Percentiles rank a stretch among this genome's conserved stretches.
Conservation (phyloP, 2,329 filamentous ascomycete genomes). For the Ophiostoma sp. region DNA sequence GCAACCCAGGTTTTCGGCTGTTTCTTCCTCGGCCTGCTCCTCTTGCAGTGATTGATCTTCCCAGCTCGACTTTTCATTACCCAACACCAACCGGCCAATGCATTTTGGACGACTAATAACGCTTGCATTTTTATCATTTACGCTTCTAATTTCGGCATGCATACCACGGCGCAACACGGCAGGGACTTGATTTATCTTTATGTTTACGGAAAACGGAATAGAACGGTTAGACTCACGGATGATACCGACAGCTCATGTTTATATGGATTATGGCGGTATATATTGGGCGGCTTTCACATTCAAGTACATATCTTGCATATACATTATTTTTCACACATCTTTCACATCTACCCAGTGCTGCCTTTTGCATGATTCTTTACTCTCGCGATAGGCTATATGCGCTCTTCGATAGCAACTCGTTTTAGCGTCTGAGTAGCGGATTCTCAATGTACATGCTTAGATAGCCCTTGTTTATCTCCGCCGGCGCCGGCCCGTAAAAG, state of each 20-base stretch:
- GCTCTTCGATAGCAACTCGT: background rate
- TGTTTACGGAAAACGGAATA: background rate
- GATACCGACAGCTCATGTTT: background rate
- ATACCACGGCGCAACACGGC: constrained; percentile 6
- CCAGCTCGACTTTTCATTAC: background rate
- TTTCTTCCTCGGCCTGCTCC: constrained; percentile 28
- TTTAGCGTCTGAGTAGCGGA: too few relatives aligned
- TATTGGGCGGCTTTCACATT: background rate
- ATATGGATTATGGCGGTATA: background rate
- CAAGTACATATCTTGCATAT: background rate
- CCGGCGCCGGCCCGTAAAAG: too few relatives aligned
- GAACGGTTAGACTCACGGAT: background rate
- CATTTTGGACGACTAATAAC: background rate
- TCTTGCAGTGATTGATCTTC: background rate
- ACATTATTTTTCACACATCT: background rate
- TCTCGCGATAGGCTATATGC: background rate
- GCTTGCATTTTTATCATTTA: constrained; percentile 13
- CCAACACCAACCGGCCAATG: background rate
- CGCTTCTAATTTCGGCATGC: background rate
- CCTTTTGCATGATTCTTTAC: too few relatives aligned
- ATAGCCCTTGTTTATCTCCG: too few relatives aligned
- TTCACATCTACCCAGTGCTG: too few relatives aligned
- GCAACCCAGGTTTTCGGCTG: constrained; percentile 45
- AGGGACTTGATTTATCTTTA: background rate
- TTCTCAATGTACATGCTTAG: too few relatives aligned